These are phyloP conservation scores for Hypoxylon crocopeplum DNA, from an alignment of 495 filamentous ascomycete genomes.

Conservation along the genomic window DNA sequence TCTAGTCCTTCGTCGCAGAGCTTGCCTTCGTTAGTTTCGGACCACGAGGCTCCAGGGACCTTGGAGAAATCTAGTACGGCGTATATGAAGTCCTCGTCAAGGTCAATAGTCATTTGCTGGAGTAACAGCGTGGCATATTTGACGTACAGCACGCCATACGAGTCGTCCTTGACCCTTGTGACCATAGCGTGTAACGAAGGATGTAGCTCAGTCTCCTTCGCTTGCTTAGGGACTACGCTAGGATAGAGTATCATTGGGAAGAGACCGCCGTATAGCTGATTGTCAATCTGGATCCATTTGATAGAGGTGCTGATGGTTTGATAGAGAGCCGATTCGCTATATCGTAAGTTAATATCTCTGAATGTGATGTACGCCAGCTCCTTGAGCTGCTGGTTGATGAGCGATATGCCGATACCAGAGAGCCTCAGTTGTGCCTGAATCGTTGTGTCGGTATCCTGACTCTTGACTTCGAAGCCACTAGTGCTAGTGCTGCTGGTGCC, in stretches of 20 bases:
- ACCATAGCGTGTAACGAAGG: conserved; percentile 91
- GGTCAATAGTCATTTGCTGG: conserved; percentile 97
- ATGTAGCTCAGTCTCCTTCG: conserved; percentile 95
- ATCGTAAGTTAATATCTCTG: conserved; percentile 89
- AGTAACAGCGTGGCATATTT: conserved; percentile 94
- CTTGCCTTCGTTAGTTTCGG: conserved; percentile 76
- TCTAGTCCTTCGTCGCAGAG: conserved; percentile 89
- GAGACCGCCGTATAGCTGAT: conserved; percentile 96
- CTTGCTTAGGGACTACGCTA: conserved; percentile 97
- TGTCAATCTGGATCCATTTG: conserved; percentile 99
- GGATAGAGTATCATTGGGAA: conserved; percentile 98
- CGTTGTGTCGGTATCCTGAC: conserved; percentile 81
- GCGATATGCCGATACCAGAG: conserved; percentile 89
- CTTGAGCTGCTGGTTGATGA: conserved; percentile 89
- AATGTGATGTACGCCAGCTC: conserved; percentile 95
- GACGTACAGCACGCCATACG: conserved; percentile 96
- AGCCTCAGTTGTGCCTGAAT: conserved; percentile 88
- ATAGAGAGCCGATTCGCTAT: conserved; percentile 87
- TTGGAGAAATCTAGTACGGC: conserved; percentile 95
- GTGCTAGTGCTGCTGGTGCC: conserved; percentile 52
- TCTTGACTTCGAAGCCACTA: conserved; percentile 89
- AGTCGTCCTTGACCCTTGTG: conserved; percentile 95
- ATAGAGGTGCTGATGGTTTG: conserved; percentile 88
- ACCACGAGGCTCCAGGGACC: conserved; percentile 91
- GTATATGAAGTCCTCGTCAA: conserved; percentile 98